Evolutionary conservation across 1,284 basidiomycete species (phyloP).

Genomic region (Cutaneotrichosporon cutaneum): DNA sequence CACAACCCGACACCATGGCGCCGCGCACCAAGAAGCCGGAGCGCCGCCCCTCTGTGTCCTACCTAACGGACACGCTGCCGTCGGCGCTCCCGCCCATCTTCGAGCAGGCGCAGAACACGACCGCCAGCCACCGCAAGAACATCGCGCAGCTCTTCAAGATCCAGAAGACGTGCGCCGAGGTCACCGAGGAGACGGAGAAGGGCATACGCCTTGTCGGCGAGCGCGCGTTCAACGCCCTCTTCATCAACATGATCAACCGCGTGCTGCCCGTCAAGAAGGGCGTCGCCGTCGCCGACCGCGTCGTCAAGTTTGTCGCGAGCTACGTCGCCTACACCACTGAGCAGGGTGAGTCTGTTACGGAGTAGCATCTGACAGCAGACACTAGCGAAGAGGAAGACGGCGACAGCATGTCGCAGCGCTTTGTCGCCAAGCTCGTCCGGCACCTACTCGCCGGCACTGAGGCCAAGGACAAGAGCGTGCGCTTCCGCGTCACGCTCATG

Average conservation of each 20-base stretch:
- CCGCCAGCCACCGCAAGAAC: constrained; percentile 90
- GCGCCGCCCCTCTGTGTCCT: constrained; percentile 31
- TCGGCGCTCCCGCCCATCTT: constrained; percentile 62
- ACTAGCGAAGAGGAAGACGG: constrained; percentile 63
- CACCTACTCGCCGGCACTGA: constrained; percentile 79
- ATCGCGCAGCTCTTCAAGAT: constrained; percentile 80
- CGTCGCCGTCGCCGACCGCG: constrained; percentile 70
- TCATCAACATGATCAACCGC: constrained; percentile 69
- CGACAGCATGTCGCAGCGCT: constrained; percentile 69
- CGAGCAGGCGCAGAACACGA: constrained; percentile 76
- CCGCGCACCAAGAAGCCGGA: constrained; percentile 10
- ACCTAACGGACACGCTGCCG: constrained; percentile 44
- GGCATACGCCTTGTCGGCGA: constrained; percentile 73
- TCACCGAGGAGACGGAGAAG: constrained; percentile 59
- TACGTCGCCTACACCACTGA: constrained; percentile 78
- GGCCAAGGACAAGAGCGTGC: constrained; percentile 85
- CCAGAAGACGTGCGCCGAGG: constrained; percentile 64
- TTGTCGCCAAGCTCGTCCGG: constrained; percentile 68
- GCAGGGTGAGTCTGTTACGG: constrained; percentile 62
- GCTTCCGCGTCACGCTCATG: constrained; percentile 75
- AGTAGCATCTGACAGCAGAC: constrained; percentile 35
- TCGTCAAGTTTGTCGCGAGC: constrained; percentile 78
- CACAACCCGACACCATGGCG: constrained; percentile 21
- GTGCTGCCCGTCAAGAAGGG: constrained; percentile 83
- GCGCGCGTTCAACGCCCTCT: constrained; percentile 70